Evolutionary conservation across 257 asterid species (phyloP).

Genomic region (Thymus quinquecostatus): DNA sequence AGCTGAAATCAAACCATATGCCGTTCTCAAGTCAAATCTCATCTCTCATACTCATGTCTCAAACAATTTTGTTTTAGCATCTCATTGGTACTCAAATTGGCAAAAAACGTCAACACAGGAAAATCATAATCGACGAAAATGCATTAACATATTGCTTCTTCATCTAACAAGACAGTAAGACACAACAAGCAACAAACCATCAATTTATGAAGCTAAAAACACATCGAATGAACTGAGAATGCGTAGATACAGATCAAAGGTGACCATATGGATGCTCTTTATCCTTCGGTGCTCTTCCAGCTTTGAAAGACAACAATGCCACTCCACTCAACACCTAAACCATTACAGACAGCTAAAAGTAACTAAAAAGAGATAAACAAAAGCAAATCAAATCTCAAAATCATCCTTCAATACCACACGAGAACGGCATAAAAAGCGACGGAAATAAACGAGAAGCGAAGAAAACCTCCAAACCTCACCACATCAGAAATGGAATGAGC

Average conservation of each 20-base stretch:
- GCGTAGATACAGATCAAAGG: conserved; percentile 83
- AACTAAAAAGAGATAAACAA: neutral
- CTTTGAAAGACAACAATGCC: conserved; percentile 84
- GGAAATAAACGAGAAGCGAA: neutral
- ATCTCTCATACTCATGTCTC: neutral
- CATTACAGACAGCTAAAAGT: conserved; percentile 21
- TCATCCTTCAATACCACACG: neutral
- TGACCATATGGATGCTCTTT: conserved; percentile 99
- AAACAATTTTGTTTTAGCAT: neutral
- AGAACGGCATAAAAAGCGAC: neutral
- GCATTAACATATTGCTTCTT: neutral
- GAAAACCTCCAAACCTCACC: conserved; percentile 43
- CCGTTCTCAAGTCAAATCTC: conserved; percentile 20
- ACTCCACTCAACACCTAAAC: conserved; percentile 93
- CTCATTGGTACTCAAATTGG: neutral
- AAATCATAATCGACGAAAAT: neutral
- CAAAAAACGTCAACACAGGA: neutral
- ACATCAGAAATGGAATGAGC: conserved; percentile 96
- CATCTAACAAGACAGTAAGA: neutral
- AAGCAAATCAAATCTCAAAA: neutral
- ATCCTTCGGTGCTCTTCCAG: conserved; percentile 93
- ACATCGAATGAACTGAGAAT: conserved; percentile 46
- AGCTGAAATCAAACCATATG: neutral
- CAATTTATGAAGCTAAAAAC: conserved; percentile 26
- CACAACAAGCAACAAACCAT: neutral